Evolutionary conservation across 1,139 yeast species (phyloP).

Genomic region (Suhomyces taliae): DNA sequence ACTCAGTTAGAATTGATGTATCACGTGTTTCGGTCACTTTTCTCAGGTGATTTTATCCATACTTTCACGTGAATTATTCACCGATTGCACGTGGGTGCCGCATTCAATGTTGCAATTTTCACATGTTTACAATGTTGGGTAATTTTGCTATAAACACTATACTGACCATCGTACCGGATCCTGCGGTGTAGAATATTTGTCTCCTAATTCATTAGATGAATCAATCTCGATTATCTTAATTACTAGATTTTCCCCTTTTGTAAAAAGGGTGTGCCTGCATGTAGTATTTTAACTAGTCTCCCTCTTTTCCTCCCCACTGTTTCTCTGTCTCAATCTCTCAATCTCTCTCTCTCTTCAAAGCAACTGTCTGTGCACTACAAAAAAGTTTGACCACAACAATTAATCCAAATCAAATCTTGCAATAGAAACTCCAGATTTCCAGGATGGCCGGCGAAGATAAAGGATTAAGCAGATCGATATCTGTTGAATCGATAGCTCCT

Average conservation of each 20-base stretch:
- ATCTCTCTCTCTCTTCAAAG: not conserved
- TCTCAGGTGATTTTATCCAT: no score
- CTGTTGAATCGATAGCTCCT: slow-evolving; percentile 45
- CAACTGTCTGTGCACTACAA: not conserved
- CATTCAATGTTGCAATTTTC: not conserved
- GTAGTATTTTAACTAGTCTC: not conserved
- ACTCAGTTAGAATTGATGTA: not conserved
- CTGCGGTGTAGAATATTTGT: no score
- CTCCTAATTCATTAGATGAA: no score
- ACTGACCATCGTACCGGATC: not conserved
- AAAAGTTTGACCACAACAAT: not conserved
- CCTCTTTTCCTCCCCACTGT: no score
- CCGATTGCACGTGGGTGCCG: not conserved
- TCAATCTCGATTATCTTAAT: no score
- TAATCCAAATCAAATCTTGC: not conserved
- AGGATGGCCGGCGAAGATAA: slow-evolving; percentile 7
- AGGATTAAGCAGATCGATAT: slow-evolving; percentile 28
- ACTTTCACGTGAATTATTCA: no score
- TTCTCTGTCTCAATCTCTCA: no score
- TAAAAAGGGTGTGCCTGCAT: not conserved
- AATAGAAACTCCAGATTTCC: not conserved
- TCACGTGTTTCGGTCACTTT: no score
- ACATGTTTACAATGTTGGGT: not conserved
- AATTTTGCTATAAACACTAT: not conserved
- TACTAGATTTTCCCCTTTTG: not conserved